Evolutionary conservation across 352 stramenopile genomes (phyloP), one percentile per base, ranked within the genome.

Genomic region (Phytophthora sansomeana): DNA sequence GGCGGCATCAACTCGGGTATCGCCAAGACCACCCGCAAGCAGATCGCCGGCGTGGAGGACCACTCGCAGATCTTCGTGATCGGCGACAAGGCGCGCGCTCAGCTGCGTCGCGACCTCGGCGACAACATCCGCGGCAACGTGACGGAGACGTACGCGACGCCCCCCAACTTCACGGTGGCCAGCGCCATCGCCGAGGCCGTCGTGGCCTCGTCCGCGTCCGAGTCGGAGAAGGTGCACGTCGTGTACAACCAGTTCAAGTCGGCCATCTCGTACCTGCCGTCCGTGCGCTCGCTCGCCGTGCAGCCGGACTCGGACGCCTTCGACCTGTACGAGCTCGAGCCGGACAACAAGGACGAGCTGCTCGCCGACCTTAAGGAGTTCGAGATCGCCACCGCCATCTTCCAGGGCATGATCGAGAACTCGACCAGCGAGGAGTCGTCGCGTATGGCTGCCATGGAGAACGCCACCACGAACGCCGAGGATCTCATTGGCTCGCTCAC

Each of bases 361-460:
- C 89, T 99, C 32, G 77, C 81, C 33, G 97, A 99, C 85, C 83
- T 99, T 53, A 98, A 97, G 78, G 98, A 99, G 85, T 99, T 92
- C 63, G 85, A 93, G 74, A 71, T 93, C 21, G 85, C 85, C 24
- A 86, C 76, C 13, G 85, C 84, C 33, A 87, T 99, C 61, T 99
- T 95, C 85, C 91, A 99, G 78, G 93, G 85, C 48, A 91, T 99
- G 69, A 97, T 99, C 75, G 97, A 99, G 83, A 98, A 93, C 77
- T 96, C 96, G 67, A 98, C 97, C 59, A 97, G 93, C 50, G 98
- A 99, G 83, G 96, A 99, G 81, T 96, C 87, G 28, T 98, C 97
- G 72, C 95, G 98, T 76, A 99, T 99, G 97, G 97, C 96, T 67
- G 97, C 97, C 47, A 99, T 99, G 97, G 97, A 99, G 78, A 99